Conservation (phyloP, 1,284 basidiomycete species). For the Pyrrhoderma lamaoense region DNA sequence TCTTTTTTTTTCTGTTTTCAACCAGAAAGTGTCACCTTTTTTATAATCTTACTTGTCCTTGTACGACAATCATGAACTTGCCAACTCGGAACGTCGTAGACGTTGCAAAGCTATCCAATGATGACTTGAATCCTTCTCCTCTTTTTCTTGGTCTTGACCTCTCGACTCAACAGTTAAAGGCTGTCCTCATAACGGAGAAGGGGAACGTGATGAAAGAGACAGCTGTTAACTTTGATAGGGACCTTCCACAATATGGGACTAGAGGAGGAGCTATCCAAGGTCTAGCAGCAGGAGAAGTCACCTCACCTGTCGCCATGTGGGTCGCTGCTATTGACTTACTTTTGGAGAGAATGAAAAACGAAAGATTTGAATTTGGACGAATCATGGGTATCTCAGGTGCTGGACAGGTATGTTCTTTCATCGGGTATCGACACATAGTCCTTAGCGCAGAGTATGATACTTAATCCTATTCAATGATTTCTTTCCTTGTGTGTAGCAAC, state of each 20-base stretch:
- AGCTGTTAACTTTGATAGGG: slow-evolving; percentile 74
- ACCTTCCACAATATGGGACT: slow-evolving; percentile 70
- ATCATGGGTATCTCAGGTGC: slow-evolving; percentile 68
- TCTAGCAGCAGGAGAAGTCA: slow-evolving; percentile 62
- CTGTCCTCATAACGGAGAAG: slow-evolving; percentile 55
- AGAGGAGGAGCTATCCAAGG: slow-evolving; percentile 66
- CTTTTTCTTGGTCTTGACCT: slow-evolving; percentile 84
- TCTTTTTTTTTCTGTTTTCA: no score
- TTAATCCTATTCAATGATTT: not conserved
- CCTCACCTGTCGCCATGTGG: slow-evolving; percentile 79
- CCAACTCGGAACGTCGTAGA: not conserved
- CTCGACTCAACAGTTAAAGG: slow-evolving; percentile 85
- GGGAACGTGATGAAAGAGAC: slow-evolving; percentile 62
- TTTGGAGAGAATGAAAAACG: slow-evolving; percentile 57
- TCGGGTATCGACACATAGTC: no score
- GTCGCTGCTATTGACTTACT: slow-evolving; percentile 80
- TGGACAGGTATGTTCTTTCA: slow-evolving; percentile 60
- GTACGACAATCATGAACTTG: not conserved
- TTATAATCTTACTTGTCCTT: no score
- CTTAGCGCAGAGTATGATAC: no score
- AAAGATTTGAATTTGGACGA: slow-evolving; percentile 48
- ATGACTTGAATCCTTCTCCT: not conserved
- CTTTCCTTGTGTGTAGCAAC: slow-evolving; percentile 52
- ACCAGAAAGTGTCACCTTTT: no score
- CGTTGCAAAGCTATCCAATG: not conserved